Percentiles rank a stretch among this genome's conserved stretches.
These are phyloP conservation scores for Epichloe gansuensis DNA, from an alignment of 2,329 filamentous ascomycete genomes.

Conservation along the genomic window DNA sequence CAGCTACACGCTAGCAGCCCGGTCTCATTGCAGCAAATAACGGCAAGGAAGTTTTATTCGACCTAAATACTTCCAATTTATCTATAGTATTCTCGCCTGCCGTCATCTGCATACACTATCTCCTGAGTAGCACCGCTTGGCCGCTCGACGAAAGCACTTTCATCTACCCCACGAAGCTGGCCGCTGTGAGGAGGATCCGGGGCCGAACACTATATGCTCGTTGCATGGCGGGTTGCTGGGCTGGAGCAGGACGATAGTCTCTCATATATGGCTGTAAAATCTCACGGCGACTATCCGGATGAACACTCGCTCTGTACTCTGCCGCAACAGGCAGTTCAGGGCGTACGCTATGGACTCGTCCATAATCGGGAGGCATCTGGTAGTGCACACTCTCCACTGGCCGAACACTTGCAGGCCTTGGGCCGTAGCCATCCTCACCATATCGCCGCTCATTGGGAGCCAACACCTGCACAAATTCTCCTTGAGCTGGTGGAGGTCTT, in stretches of 20 bases:
- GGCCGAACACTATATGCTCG: slow-evolving; percentile 29
- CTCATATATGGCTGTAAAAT: slow-evolving; percentile 20
- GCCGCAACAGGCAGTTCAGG: slow-evolving; percentile 19
- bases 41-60: not conserved
- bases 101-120: slow-evolving; percentile 33
- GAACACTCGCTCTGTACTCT: slow-evolving; percentile 17
- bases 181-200: slow-evolving; percentile 23
- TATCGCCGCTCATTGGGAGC: slow-evolving; percentile 27
- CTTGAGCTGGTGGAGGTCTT: slow-evolving; percentile 31
- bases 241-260: slow-evolving; percentile 18
- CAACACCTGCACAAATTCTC: slow-evolving; percentile 38
- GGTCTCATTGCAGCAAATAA: not conserved
- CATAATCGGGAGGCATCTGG: slow-evolving; percentile 29
- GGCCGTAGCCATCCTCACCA: slow-evolving; percentile 36
- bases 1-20: not conserved
- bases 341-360: slow-evolving; percentile 31
- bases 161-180: slow-evolving; percentile 19
- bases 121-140: slow-evolving; percentile 30
- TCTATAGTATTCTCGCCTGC: slow-evolving; percentile 24
- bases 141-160: slow-evolving; percentile 32
- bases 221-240: slow-evolving; percentile 10
- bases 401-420: slow-evolving; percentile 46
- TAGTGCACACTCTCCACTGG: slow-evolving; percentile 35
- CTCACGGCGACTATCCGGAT: slow-evolving; percentile 18
- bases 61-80: slow-evolving; percentile 6